Evolutionary conservation across 2,329 filamentous ascomycete genomes (phyloP), one percentile per base, ranked within the genome.

Genomic region (Thielaviopsis ethacetica): DNA sequence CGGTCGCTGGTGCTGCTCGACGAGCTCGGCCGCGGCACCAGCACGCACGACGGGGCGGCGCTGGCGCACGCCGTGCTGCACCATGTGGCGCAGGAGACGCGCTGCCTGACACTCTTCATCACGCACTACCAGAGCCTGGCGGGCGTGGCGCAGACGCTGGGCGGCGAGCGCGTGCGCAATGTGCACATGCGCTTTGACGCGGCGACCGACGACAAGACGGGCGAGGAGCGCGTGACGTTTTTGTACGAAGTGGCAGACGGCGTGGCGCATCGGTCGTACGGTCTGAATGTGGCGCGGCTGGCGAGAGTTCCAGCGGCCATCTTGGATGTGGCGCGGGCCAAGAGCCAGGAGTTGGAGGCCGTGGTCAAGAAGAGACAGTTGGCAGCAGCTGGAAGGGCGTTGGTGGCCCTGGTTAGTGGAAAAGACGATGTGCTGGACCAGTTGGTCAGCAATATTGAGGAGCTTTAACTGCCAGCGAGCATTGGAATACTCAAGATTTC

Each of bases 111-210:
- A 5, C 76, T 98, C 50, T 98, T 98, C 75, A 95, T 98, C 69
- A 98, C 93, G 3, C 93, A 98, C 72, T 98, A 98, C 70, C 93
- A 98, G 72, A 85, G 84, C 63, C 79, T 98, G 0, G 82, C 83
- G 10, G 73, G 75, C 53, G 78, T 95, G 63, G 85, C 84, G 10
- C 79, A 83, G 26, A 82, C 81, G 1, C 86, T 94, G 61, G 74
- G 75, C 15, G 70, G 75, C 6, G 76, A 78, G 2, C 69, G 71
- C 1, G 85, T 96, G 65, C 82, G 78, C 65, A 97, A 97, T 69
- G 88, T 96, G 53, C 93, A 98, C 69, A 97, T 98, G 91, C 82
- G 81, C 56, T 98, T 98, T 71, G 82, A 79, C 3, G 70, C 72
- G 10, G 67, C 69, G 10, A 68, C 64, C 5, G 68, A 67, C 5